phyloP scores from a whole-genome alignment of 163 green algal genomes.

The Picocystis sp. region DNA sequence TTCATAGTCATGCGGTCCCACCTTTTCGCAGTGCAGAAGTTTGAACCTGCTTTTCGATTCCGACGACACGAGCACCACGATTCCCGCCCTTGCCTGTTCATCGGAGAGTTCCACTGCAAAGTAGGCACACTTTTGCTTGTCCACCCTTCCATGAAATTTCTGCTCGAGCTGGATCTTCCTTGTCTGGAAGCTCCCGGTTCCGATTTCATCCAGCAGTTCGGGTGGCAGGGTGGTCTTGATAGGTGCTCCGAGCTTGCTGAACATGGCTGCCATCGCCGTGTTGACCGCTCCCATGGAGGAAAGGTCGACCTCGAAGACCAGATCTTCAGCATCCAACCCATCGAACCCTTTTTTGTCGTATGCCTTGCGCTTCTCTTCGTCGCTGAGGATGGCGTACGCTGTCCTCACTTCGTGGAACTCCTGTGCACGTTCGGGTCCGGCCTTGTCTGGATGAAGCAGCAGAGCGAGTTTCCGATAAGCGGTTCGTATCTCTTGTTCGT shows the following conservation, averaged over 20 bases:
- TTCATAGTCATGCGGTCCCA: neutral
- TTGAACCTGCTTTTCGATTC: conserved; percentile 17
- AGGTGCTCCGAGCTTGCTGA: conserved; percentile 18
- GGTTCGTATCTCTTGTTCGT: conserved; percentile 20
- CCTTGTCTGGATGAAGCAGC: conserved; percentile 38
- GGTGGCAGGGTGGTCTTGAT: conserved; percentile 21
- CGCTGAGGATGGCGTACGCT: conserved; percentile 18
- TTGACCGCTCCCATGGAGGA: conserved; percentile 7
- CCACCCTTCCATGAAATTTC: conserved; percentile 8
- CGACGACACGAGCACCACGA: conserved; percentile 14
- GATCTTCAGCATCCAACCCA: conserved; percentile 14
- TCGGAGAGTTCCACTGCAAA: conserved; percentile 12
- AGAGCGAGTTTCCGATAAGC: conserved; percentile 29
- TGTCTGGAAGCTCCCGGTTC: neutral
- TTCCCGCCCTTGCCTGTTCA: conserved; percentile 12
- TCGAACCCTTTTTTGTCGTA: conserved; percentile 24
- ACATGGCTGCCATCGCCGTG: conserved; percentile 23
- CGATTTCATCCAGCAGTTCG: conserved; percentile 9
- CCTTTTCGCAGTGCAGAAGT: conserved; percentile 20
- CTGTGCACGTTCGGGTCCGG: conserved; percentile 14
- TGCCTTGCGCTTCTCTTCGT: conserved; percentile 18
- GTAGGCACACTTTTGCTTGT: conserved; percentile 1
- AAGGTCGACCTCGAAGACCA: conserved; percentile 19
- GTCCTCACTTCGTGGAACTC: conserved; percentile 20
- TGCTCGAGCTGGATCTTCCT: conserved; percentile 5